These are phyloP conservation scores for Melaleuca alternifolia DNA, from an alignment of 345 rosid species.

Conservation along the genomic window DNA sequence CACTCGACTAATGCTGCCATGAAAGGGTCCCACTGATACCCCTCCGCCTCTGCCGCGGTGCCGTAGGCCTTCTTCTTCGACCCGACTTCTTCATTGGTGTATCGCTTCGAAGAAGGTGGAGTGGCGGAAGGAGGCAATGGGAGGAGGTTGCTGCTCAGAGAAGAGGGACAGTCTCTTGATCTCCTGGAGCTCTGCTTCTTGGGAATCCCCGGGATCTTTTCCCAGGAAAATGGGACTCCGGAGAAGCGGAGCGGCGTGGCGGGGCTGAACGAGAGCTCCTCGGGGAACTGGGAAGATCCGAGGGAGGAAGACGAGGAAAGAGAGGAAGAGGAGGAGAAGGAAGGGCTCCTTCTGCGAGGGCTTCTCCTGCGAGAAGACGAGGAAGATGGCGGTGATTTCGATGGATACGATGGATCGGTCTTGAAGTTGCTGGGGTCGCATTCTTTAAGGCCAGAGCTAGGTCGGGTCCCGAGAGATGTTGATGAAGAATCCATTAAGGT, in stretches of 20 bases:
- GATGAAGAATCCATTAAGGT: background rate
- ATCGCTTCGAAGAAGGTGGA: slow-evolving; percentile 12
- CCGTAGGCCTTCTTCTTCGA: slow-evolving; percentile 11
- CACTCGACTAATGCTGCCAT: slow-evolving; percentile 66
- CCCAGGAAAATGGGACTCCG: slow-evolving; percentile 97
- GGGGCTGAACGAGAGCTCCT: slow-evolving; percentile 34
- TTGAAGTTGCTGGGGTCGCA: background rate
- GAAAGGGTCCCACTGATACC: slow-evolving; percentile 51
- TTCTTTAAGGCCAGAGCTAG: background rate
- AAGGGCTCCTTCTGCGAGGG: slow-evolving; percentile 6
- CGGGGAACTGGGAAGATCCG: slow-evolving; percentile 9
- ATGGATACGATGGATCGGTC: background rate
- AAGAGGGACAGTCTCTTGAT: background rate
- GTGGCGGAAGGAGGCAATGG: slow-evolving; percentile 59
- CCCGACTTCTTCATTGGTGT: background rate
- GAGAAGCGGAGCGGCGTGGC: slow-evolving; percentile 41
- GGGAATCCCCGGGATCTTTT: slow-evolving; percentile 76
- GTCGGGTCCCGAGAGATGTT: too few relatives aligned
- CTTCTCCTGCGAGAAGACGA: background rate
- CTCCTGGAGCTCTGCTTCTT: slow-evolving; percentile 32
- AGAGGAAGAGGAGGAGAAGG: slow-evolving; percentile 20
- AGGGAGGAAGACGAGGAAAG: slow-evolving; percentile 26
- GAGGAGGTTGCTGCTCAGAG: slow-evolving; percentile 14
- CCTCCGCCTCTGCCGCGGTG: background rate
- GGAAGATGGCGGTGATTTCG: background rate